Base-by-base conservation (phyloP, 305 asterid species). In the Fraxinus latifolia region DNA sequence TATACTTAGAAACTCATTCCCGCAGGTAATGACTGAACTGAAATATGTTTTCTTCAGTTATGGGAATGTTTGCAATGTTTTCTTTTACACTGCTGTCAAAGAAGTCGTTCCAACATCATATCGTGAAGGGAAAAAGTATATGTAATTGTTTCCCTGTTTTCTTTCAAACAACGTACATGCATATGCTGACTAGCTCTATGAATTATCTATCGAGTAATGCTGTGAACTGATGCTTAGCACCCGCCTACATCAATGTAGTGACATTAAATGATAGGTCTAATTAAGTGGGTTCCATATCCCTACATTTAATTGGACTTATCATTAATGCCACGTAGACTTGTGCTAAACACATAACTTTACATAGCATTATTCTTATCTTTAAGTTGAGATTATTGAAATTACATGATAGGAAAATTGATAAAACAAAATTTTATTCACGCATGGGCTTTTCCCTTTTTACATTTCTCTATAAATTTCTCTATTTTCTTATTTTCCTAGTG, bases 1-100 rank as follows among this genome's bases (percentile, higher is more conserved):
- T 96, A 23, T 94, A 91, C 79, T 90, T 94, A 58, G 99, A 96
- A 89, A 92, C 98, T 67, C 97, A 88, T 86, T 85, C 90, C 70
- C 83, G 89, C 89, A 93, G 99, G 98, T 96, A 42, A 42, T 42
- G 53, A 42, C 53, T 11, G 53, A 5, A 74, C 67, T 78, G 47
- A 70, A 19, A 31, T 75, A 11, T 75, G 27, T 74, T 19, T 55
- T 65, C 36, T 68, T n/a, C 39, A 78, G 44, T 80, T 80, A 19
- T 60, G n/a, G 19, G 21, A 78, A 21, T 39, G 32, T 72, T 62
- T 50, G 76, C 67, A 11, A 19, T 72, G 34, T 74, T 77, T 67
- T 67, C 73, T 4, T 67, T 25, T 4, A 23, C 34, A 2, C 6
- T 44, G 12, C 55, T 67, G n/a, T 4, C 73, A 67, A 67, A 58